Percentiles rank a stretch among this genome's conserved stretches.
Evolutionary conservation across 2,329 filamentous ascomycete genomes (phyloP).

Genomic region (Colletotrichum phormii): DNA sequence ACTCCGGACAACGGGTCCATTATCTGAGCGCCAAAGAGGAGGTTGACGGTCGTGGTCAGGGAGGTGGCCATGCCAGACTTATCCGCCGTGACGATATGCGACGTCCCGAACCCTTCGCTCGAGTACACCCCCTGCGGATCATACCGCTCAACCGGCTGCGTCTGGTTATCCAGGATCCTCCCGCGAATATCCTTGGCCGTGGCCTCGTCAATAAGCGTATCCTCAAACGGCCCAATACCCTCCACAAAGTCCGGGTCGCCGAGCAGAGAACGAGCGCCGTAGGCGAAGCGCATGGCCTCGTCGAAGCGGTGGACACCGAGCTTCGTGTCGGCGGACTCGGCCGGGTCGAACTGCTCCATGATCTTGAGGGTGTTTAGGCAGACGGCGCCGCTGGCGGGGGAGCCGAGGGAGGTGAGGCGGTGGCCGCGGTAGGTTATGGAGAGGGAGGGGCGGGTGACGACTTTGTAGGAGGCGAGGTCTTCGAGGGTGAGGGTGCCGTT

Average conservation of each 20-base stretch:
- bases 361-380: constrained; percentile 83
- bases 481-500: constrained; percentile 89
- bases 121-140: constrained; percentile 75
- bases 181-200: constrained; percentile 70
- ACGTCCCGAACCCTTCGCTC: constrained; percentile 78
- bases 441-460: constrained; percentile 73
- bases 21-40: constrained; percentile 83
- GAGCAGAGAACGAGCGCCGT: constrained; percentile 80
- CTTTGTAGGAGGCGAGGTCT: constrained; percentile 79
- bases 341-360: constrained; percentile 77
- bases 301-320: constrained; percentile 84
- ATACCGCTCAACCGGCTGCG: constrained; percentile 80
- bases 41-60: constrained; percentile 88
- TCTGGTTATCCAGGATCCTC: constrained; percentile 78
- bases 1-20: constrained; percentile 86
- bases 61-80: constrained; percentile 79
- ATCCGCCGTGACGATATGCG: constrained; percentile 80
- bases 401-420: constrained; percentile 75
- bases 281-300: constrained; percentile 91
- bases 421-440: constrained; percentile 76
- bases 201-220: constrained; percentile 71
- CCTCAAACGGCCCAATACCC: constrained; percentile 72
- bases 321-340: constrained; percentile 66
- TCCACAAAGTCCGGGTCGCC: constrained; percentile 84
- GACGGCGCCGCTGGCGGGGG: constrained; percentile 84